These are phyloP conservation scores for Candida corydali DNA, from an alignment of 805 yeast species.

Conservation along the genomic window DNA sequence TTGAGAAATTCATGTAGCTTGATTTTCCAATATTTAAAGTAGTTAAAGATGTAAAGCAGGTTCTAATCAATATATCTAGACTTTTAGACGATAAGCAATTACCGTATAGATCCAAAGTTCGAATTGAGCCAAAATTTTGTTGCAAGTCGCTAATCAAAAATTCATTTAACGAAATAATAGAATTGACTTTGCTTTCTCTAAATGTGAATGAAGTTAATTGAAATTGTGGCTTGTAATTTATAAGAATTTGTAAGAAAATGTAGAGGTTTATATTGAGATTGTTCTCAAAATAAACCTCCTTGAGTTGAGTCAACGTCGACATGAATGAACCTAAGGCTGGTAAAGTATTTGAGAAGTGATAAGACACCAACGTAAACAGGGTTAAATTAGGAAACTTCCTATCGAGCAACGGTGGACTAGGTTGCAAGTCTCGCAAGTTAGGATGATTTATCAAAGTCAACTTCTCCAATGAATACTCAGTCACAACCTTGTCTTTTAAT, in stretches of 20 bases:
- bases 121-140: conserved; percentile 11
- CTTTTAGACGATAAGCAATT: conserved; percentile 39
- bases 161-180: conserved; percentile 23
- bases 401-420: conserved; percentile 21
- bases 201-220: conserved; percentile 21
- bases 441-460: conserved; percentile 27
- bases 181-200: conserved; percentile 23
- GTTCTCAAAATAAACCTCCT: conserved; percentile 27
- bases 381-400: conserved; percentile 19
- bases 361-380: conserved; percentile 26
- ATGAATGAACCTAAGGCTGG: conserved; percentile 26
- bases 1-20: conserved; percentile 25
- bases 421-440: conserved; percentile 12
- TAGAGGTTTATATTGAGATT: conserved; percentile 25
- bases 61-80: conserved; percentile 34
- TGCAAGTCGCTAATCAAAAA: conserved; percentile 20
- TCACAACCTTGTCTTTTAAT: neutral
- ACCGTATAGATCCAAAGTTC: conserved; percentile 33
- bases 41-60: conserved; percentile 24
- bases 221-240: conserved; percentile 26
- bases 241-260: conserved; percentile 23
- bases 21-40: conserved; percentile 32
- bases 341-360: conserved; percentile 24
- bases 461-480: conserved; percentile 12
- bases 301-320: conserved; percentile 14